A percentile compares a stretch with the other conserved stretches of the same genome.
Evolutionary conservation across 495 filamentous ascomycete genomes (phyloP).

Genomic region (Tuber magnatum): DNA sequence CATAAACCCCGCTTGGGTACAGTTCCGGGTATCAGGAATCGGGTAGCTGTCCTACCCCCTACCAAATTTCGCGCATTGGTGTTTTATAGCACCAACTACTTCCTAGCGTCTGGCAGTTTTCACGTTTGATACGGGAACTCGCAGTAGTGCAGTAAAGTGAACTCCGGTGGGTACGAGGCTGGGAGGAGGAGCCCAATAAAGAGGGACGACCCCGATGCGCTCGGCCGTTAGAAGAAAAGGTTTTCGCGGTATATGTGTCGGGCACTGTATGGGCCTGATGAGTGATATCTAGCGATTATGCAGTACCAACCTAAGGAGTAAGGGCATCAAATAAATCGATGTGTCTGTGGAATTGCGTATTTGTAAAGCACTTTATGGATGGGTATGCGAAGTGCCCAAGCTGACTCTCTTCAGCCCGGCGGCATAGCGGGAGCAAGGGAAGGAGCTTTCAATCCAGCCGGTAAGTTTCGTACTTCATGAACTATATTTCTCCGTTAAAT

Average conservation of each 20-base stretch:
- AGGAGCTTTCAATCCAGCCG: not conserved
- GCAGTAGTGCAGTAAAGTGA: not conserved
- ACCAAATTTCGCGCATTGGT: not conserved
- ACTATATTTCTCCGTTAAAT: not conserved
- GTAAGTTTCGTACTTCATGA: not conserved
- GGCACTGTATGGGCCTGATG: not conserved
- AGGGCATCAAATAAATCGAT: no score
- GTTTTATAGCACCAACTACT: not conserved
- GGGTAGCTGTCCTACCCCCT: not conserved
- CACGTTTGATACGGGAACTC: not conserved
- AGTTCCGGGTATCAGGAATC: not conserved
- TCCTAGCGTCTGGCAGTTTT: not conserved
- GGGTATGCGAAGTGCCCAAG: not conserved
- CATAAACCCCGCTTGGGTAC: not conserved
- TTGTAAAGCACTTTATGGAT: not conserved
- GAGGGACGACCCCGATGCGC: not conserved
- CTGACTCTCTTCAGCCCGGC: not conserved
- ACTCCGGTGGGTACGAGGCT: not conserved
- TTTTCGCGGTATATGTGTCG: not conserved
- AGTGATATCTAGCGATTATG: not conserved
- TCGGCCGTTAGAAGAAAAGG: not conserved
- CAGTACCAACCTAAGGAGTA: not conserved
- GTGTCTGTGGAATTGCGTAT: no score
- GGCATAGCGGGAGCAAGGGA: not conserved
- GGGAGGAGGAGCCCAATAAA: not conserved